These are phyloP conservation scores for Rosa lucieae DNA, from an alignment of 306 rosid genomes.

Conservation along the genomic window DNA sequence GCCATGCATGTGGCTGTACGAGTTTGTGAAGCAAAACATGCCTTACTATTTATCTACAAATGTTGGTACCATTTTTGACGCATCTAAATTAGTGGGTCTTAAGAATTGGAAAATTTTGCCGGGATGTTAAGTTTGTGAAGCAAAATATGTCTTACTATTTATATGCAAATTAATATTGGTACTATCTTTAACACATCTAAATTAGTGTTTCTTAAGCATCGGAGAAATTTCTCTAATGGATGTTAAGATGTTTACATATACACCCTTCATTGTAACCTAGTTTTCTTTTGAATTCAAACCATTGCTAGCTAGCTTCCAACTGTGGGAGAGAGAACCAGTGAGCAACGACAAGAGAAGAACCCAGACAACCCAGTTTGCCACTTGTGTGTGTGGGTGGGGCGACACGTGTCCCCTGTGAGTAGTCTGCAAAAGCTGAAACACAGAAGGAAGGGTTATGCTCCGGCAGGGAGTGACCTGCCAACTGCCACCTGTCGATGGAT, in stretches of 20 bases:
- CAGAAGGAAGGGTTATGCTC: background rate
- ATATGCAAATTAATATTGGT: background rate
- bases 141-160: background rate
- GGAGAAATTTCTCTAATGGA: background rate
- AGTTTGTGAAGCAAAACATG: conserved; percentile 6
- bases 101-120: background rate
- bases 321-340: background rate
- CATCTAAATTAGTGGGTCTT: background rate
- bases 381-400: background rate
- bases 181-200: background rate
- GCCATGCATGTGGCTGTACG: background rate
- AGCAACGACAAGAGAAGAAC: background rate
- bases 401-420: conserved; percentile 4
- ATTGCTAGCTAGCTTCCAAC: background rate
- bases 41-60: background rate
- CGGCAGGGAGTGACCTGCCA: background rate
- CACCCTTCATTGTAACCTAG: background rate
- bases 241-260: background rate
- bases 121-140: background rate
- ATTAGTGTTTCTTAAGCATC: background rate
- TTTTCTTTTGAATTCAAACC: background rate
- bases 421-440: background rate
- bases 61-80: background rate
- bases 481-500: background rate
- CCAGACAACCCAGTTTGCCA: conserved; percentile 16